A percentile compares a stretch with the other conserved stretches of the same genome.
These are phyloP conservation scores for Biscogniauxia mediterranea DNA, from an alignment of 2,329 filamentous ascomycete genomes.

Conservation along the genomic window DNA sequence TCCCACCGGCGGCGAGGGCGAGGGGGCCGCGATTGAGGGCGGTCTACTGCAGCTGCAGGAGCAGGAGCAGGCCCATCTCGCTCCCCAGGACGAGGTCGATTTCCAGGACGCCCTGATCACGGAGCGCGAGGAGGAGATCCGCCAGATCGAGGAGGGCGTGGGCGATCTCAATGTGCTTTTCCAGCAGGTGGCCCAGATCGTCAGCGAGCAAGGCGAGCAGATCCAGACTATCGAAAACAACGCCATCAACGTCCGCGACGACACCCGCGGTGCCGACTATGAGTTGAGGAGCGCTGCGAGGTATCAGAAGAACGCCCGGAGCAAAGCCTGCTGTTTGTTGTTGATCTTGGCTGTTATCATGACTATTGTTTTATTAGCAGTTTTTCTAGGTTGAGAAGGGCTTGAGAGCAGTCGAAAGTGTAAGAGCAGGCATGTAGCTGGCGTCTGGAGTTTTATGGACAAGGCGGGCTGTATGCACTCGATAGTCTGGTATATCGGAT, in stretches of 20 bases:
- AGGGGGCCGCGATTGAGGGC: constrained; percentile 26
- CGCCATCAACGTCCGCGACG: constrained; percentile 76
- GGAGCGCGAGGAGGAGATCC: constrained; percentile 94
- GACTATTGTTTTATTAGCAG: constrained; percentile 84
- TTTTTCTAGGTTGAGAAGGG: constrained; percentile 64
- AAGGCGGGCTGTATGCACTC: constrained; percentile 1
- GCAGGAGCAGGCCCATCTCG: constrained; percentile 76
- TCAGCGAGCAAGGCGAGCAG: constrained; percentile 87
- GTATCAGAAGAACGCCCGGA: constrained; percentile 93
- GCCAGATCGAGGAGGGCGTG: constrained; percentile 95
- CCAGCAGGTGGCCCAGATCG: constrained; percentile 96
- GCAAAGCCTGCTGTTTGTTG: constrained; percentile 90
- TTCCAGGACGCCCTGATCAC: constrained; percentile 96
- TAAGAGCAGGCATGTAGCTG: constrained; percentile 14
- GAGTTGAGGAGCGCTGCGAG: constrained; percentile 83
- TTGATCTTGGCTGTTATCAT: constrained; percentile 86
- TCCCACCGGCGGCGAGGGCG: constrained; percentile 29
- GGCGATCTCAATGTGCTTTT: constrained; percentile 96
- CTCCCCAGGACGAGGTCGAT: constrained; percentile 91
- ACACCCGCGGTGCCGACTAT: constrained; percentile 80
- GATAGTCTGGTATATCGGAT: constrained; percentile 10
- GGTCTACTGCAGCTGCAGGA: constrained; percentile 54
- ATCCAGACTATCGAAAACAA: constrained; percentile 87
- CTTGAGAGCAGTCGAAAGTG: constrained; percentile 4
- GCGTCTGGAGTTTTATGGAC: constrained; percentile 19